Percentiles rank a stretch among this genome's conserved stretches.
phyloP scores from a whole-genome alignment of 768 basidiomycete species.

The Scleroderma citrinum region DNA sequence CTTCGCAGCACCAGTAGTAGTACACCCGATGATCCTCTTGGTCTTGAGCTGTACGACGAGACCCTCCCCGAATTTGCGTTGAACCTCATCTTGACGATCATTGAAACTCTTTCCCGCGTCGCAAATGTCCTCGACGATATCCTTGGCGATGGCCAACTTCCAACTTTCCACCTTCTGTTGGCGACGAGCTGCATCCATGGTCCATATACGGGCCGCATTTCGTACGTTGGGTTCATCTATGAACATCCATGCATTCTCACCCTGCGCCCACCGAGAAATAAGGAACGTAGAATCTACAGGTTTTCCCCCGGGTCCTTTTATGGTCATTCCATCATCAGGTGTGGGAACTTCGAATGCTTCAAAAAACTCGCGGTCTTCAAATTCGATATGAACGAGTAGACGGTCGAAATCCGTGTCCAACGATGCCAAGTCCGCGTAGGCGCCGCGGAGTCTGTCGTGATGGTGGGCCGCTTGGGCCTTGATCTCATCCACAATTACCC shows the following conservation, averaged over 20 bases:
- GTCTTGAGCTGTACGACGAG: constrained; percentile 30
- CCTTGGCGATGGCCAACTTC: constrained; percentile 30
- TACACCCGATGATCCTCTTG: constrained; percentile 60
- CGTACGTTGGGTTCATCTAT: constrained; percentile 17
- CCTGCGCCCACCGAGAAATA: constrained; percentile 41
- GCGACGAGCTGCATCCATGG: constrained; percentile 25
- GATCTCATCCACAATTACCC: constrained; percentile 36
- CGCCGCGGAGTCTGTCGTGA: constrained; percentile 16
- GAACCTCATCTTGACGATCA: constrained; percentile 28
- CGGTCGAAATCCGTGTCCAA: constrained; percentile 19
- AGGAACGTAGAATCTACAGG: constrained; percentile 36
- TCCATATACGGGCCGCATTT: constrained; percentile 31
- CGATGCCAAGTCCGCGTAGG: constrained; percentile 25
- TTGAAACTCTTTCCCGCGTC: constrained; percentile 35
- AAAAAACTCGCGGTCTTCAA: constrained; percentile 41
- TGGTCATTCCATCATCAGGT: constrained; percentile 39
- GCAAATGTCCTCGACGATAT: constrained; percentile 31
- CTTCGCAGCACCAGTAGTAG: constrained; percentile 66
- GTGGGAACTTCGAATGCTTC: constrained; percentile 41
- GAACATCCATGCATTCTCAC: constrained; percentile 41
- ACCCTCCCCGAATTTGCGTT: constrained; percentile 31
- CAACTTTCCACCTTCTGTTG: constrained; percentile 26
- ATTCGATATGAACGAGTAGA: constrained; percentile 45
- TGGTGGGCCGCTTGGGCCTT: constrained; percentile 18
- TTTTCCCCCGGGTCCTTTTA: constrained; percentile 36